Evolutionary conservation across 1,284 basidiomycete genomes (phyloP), one percentile per base, ranked within the genome.

Genomic region (Cryptococcus maquisensis): DNA sequence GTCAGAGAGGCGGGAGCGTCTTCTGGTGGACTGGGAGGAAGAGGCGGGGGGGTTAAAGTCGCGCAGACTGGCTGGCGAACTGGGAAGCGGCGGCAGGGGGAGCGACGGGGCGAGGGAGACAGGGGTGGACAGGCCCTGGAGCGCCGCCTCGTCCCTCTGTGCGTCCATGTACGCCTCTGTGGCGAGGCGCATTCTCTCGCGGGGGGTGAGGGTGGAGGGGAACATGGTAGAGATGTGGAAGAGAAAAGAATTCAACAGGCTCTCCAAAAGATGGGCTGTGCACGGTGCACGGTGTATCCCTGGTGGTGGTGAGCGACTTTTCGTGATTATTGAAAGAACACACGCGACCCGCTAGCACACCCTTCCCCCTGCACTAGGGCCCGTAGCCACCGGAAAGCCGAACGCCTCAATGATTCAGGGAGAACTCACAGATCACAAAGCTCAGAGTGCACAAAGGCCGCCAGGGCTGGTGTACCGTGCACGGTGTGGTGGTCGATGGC

Each of bases 121-220:
- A 10, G 54, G 46, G 6, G 48, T 39, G 20, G 3, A 15, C 21
- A 39, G 28, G 12, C 46, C 43, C 7, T 41, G 16, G 15, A n/a
- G 35, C 23, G 24, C 40, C 13, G 45, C 32, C 36, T 61, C 55
- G n/a, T 52, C 53, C 37, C 48, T 52, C 35, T 61, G 55, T 26
- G 41, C 49, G 21, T 51, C 50, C n/a, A 57, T 26, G 24, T 53
- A 20, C 3, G 45, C 51, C 35, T 46, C 38, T 26, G 54, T 55
- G 8, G 59, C 59, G n/a, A 52, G 26, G 18, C 35, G 24, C 55
- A 61, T 55, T 49, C 46, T 55, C 46, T 61, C 59, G 43, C 53
- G 40, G 9, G 59, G 45, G 10, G 55, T 48, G 10, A 54, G 49
- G n/a, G 42, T 23, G 24, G 35, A 51, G 10, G 41, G 13, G 16